phyloP scores from a whole-genome alignment of 345 rosid species.

The Citrus mangshanensis region DNA sequence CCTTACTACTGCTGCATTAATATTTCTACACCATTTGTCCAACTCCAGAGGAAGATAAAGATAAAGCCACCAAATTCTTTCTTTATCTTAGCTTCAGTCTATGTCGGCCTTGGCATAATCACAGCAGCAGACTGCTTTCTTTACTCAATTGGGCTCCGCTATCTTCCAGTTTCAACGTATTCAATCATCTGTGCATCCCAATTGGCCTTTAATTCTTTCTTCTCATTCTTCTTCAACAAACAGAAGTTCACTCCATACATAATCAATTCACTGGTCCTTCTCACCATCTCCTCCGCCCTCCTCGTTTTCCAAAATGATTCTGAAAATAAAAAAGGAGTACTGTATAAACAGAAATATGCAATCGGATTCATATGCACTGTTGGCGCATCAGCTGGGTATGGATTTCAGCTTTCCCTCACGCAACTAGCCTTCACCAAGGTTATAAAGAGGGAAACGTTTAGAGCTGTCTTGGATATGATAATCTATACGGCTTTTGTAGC shows the following conservation, averaged over 20 bases:
- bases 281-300: constrained; percentile 40
- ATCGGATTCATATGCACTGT: constrained; percentile 44
- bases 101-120: constrained; percentile 40
- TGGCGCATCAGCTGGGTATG: constrained; percentile 42
- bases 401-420: constrained; percentile 35
- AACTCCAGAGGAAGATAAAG: too few species aligned
- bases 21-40: background rate
- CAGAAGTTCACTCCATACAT: constrained; percentile 39
- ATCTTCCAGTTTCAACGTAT: constrained; percentile 41
- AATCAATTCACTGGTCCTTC: constrained; percentile 34
- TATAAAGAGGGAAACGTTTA: constrained; percentile 22
- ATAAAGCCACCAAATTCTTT: constrained; percentile 15
- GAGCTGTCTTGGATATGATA: constrained; percentile 31
- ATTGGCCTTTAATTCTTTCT: constrained; percentile 42
- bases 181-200: constrained; percentile 37
- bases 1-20: constrained; percentile 27
- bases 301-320: constrained; percentile 29
- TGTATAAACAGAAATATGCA: constrained; percentile 15
- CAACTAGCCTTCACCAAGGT: constrained; percentile 41
- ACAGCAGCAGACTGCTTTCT: constrained; percentile 12
- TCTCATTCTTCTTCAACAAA: constrained; percentile 43
- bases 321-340: background rate
- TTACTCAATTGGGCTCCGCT: constrained; percentile 31
- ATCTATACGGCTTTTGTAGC: constrained; percentile 22
- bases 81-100: constrained; percentile 24